Evolutionary conservation across 192 early-diverging fungal genomes (phyloP), one percentile per base, ranked within the genome.

Genomic region (Linnemannia exigua): DNA sequence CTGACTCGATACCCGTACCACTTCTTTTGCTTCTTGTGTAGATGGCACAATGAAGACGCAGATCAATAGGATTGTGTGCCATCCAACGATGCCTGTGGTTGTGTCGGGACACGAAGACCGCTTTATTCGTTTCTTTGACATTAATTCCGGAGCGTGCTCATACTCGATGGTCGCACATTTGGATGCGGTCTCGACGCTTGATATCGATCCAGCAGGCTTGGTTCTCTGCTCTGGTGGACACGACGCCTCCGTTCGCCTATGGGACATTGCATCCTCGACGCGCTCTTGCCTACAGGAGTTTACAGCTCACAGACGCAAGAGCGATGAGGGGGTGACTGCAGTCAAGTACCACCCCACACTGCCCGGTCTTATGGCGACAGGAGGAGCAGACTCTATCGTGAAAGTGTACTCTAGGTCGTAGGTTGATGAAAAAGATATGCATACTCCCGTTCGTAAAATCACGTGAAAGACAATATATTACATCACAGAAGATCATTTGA

Each of bases 21-120:
- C 25, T 67, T 31, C 20, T 48, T 37, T 33, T 47, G 12, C 3
- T 38, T 1, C 47, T 14, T 20, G 31, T 11, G 44, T 72, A 86
- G 84, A 96, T 81, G 89, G 89, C 54, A 92, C 94, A 9, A 51
- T 80, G 12, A 70, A 70, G 31, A 94, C 95, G 22, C 96, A 96
- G 83, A 95, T 96, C 86, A 97, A 97, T 81, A 88, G 88, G 79
- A 84, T 96, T 36, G 86, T 94, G 14, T 76, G 86, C 22, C 96
- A 97, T 79, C 95, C 96, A 25, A 95, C 93, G 0, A 79, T 95
- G 81, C 92, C 95, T 17, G 72, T 96, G 31, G 80, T 96, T 16
- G 89, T 96, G 25, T 91, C 95, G 17, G 95, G 92, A 25, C 92
- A 95, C 75, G 95, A 97, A 75, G 96, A 97, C 82, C 80, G 93